A percentile compares a stretch with the other conserved stretches of the same genome.
These are phyloP conservation scores for Phytophthora pisi DNA, from an alignment of 352 stramenopile species.

Conservation along the genomic window DNA sequence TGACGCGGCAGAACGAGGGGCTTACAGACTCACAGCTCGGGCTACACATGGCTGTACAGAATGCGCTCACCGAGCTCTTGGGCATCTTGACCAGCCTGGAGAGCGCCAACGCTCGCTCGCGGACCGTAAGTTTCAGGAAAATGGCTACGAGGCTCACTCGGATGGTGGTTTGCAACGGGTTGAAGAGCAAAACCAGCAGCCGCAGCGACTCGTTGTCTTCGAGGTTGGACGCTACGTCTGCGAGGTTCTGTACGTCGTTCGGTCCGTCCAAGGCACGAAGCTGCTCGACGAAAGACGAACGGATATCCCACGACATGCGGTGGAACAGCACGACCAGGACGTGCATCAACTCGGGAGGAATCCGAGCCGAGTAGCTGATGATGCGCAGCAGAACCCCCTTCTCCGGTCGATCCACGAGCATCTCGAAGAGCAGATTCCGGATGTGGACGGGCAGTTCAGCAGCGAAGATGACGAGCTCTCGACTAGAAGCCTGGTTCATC, in stretches of 20 bases:
- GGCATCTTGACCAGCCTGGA: conserved; percentile 45
- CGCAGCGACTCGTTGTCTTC: conserved; percentile 41
- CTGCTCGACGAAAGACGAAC: conserved; percentile 68
- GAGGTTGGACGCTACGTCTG: conserved; percentile 44
- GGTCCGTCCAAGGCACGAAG: conserved; percentile 51
- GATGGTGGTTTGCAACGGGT: conserved; percentile 40
- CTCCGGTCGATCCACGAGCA: conserved; percentile 44
- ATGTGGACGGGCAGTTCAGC: conserved; percentile 46
- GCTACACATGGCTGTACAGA: conserved; percentile 43
- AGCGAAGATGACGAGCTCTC: conserved; percentile 66
- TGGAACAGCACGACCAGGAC: conserved; percentile 51
- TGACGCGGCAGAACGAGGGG: conserved; percentile 46
- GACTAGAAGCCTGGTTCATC: conserved; percentile 75
- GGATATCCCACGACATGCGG: conserved; percentile 56
- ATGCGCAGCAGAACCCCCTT: conserved; percentile 68
- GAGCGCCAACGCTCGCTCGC: conserved; percentile 35
- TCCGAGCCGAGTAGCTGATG: conserved; percentile 52
- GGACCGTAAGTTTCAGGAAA: conserved; percentile 35
- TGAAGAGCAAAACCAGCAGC: conserved; percentile 50
- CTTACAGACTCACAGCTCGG: conserved; percentile 32
- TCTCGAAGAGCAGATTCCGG: conserved; percentile 59
- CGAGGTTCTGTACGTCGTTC: conserved; percentile 41
- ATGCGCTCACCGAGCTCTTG: conserved; percentile 44
- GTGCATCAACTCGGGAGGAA: conserved; percentile 48
- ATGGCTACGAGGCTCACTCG: conserved; percentile 42